Evolutionary conservation across 73 alveolate genomes (phyloP), one percentile per base, ranked within the genome.

Genomic region (Symbiodinium pilosum): DNA sequence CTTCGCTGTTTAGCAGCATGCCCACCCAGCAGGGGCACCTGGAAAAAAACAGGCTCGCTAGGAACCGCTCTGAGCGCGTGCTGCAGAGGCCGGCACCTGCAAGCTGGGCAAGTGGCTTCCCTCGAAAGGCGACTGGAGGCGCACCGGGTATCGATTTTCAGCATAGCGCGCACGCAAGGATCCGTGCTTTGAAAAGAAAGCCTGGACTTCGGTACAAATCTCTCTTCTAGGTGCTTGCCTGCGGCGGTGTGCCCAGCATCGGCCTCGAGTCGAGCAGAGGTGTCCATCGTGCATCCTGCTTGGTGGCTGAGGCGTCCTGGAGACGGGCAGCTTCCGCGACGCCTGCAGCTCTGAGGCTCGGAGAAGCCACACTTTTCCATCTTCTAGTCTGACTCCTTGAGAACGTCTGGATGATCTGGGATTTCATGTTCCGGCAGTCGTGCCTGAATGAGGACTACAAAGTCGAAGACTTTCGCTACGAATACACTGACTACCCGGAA

Each of bases 1-100:
- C 97, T 91, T 21, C 73, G 97, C 26, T 91, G 97, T 75, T 41
- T 91, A 83, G 97, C 97, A 52, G 97, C 81, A 43, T 91, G 97
- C 84, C 97, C 97, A 71, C 97, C 97, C 77, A 69, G 97, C 30
- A 5, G n/a, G 81, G 77, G 5, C 34, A 47, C 21, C 59, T 6
- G 59, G 59, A 9, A 6, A 47, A 14, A 47, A 47, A 47, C 59
- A 9, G 14, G 21, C 6, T 9, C 14, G 59, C 59, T 47, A 9
- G 6, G 59, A 47, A 47, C 21, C 14, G 59, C 59, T 47, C 14
- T 14, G 21, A 47, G 6, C 21, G 59, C 59, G 14, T 47, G 59
- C 21, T 14, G 59, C 6, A 47, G 59, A 91, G 97, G 97, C 84
- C 88, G 97, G 59, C 88, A 91, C 84, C 32, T 91, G 54, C 97